Evolutionary conservation across 768 basidiomycete species (phyloP).

Genomic region (Mrakia gelida): DNA sequence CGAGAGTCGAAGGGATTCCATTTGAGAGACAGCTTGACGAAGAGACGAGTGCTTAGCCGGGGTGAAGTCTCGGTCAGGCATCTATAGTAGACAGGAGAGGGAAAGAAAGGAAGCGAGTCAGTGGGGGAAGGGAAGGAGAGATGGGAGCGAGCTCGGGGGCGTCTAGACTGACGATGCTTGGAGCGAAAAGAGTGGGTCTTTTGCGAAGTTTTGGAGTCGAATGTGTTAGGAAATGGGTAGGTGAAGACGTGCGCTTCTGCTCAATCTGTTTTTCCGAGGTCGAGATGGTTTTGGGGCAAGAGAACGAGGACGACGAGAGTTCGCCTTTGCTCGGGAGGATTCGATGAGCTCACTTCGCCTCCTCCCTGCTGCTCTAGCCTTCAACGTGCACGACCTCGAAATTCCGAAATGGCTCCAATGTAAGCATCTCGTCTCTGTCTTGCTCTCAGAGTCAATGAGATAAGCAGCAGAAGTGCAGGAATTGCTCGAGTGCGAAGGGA

Average conservation of each 20-base stretch:
- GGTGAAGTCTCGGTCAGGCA: slow-evolving; percentile 20
- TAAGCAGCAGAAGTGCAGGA: not conserved
- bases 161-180: not conserved
- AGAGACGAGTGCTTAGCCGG: slow-evolving; percentile 29
- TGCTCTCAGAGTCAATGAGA: too few species aligned
- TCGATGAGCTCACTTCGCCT: not conserved
- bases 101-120: not conserved
- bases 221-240: too few species aligned
- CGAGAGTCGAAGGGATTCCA: slow-evolving; percentile 24
- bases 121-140: not conserved
- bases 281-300: too few species aligned
- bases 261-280: too few species aligned
- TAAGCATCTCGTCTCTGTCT: not conserved
- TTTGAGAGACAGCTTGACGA: slow-evolving; percentile 23
- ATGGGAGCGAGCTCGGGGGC: not conserved
- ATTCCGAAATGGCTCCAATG: slow-evolving; percentile 1
- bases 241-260: too few species aligned
- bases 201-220: not conserved
- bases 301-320: too few species aligned
- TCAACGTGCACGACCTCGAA: not conserved
- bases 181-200: not conserved
- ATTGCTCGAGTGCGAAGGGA: not conserved
- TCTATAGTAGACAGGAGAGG: not conserved
- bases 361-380: not conserved
- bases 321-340: not conserved